phyloP scores from a whole-genome alignment of 306 rosid species.

The Vigna nakashimae region DNA sequence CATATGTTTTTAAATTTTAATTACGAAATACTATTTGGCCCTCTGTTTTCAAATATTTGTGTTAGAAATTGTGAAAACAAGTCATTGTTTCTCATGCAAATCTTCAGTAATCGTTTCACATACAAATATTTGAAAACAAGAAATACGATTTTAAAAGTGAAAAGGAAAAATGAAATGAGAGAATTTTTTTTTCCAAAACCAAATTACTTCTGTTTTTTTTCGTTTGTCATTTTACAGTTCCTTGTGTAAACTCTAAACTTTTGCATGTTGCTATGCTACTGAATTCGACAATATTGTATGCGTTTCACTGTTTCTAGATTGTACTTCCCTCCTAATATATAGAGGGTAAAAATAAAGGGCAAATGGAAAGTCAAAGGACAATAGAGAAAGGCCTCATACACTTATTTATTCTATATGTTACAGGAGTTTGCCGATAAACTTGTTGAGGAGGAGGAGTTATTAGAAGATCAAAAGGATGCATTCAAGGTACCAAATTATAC shows the following conservation, averaged over 20 bases:
- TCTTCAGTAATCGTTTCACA: background rate
- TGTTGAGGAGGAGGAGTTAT: slow-evolving; percentile 71
- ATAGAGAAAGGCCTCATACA: background rate
- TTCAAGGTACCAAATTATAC: slow-evolving; percentile 63
- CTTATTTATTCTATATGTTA: slow-evolving; percentile 41
- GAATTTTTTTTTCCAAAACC: background rate
- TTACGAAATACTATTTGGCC: background rate
- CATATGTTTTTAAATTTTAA: background rate
- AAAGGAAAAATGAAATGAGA: background rate
- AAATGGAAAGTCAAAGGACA: background rate
- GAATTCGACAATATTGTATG: slow-evolving; percentile 22
- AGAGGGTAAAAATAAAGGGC: slow-evolving; percentile 11
- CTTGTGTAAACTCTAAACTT: background rate
- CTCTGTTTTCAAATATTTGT: background rate
- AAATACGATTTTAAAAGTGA: background rate
- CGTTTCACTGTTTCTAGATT: slow-evolving; percentile 6
- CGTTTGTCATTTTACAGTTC: slow-evolving; percentile 23
- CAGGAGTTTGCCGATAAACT: slow-evolving; percentile 83
- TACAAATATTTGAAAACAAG: background rate
- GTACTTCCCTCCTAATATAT: background rate
- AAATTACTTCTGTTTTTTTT: background rate
- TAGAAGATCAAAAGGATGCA: slow-evolving; percentile 71
- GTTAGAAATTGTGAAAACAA: background rate
- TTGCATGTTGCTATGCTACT: slow-evolving; percentile 2
- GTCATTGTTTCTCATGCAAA: background rate